Conservation (phyloP, 257 asterid species). For the Gardenia jasminoides region DNA sequence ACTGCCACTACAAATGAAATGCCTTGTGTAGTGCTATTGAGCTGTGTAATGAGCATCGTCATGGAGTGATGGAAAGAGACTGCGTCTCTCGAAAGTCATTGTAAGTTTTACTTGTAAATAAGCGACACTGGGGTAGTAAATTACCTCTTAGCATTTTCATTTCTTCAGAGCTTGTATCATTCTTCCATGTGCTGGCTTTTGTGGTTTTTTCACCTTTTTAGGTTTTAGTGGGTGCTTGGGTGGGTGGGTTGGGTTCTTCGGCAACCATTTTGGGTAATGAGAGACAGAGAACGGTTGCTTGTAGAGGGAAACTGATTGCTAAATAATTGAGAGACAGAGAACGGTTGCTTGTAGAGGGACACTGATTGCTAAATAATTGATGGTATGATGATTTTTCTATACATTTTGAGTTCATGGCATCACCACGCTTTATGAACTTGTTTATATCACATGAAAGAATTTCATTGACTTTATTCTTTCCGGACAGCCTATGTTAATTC, state of each 20-base stretch:
- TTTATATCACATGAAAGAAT: not conserved
- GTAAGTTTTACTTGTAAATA: conserved; percentile 24
- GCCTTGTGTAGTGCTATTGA: not conserved
- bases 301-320: conserved; percentile 1
- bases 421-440: not conserved
- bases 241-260: not conserved
- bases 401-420: not conserved
- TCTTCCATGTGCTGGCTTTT: not conserved
- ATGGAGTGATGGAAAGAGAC: not conserved
- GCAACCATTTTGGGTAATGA: not conserved
- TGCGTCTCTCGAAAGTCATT: conserved; percentile 3
- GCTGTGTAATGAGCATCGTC: not conserved
- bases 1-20: not conserved
- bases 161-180: conserved; percentile 14
- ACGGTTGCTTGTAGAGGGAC: not conserved
- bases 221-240: too few species aligned
- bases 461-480: not conserved
- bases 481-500: not conserved
- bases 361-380: conserved; percentile 8
- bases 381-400: not conserved
- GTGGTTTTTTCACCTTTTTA: not conserved
- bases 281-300: not conserved
- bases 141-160: not conserved
- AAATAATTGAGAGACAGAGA: conserved; percentile 1
- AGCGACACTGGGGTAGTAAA: conserved; percentile 8